Evolutionary conservation across 257 asterid genomes (phyloP).

Genomic region (Striga asiatica): DNA sequence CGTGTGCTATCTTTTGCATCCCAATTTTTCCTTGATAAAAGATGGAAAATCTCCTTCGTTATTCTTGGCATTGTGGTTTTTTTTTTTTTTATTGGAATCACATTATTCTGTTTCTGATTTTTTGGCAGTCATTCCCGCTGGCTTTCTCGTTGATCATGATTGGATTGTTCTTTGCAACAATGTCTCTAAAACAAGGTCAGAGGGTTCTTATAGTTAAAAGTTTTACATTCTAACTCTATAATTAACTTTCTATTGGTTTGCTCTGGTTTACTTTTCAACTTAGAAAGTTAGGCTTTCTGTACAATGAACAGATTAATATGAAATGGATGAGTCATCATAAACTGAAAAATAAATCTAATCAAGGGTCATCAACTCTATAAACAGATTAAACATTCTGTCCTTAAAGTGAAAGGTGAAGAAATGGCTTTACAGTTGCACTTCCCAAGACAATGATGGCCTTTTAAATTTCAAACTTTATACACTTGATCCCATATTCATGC

Average conservation of each 20-base stretch:
- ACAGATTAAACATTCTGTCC: background rate
- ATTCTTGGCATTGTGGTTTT: conserved; percentile 1
- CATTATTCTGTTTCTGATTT: background rate
- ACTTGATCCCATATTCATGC: background rate
- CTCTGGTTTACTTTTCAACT: background rate
- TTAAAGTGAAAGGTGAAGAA: background rate
- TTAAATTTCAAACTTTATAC: background rate
- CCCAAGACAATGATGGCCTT: background rate
- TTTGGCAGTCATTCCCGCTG: conserved; percentile 77
- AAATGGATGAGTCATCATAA: background rate
- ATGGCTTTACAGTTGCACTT: background rate
- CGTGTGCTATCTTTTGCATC: background rate
- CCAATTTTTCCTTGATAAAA: background rate
- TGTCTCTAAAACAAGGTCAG: conserved; percentile 86
- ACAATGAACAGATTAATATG: background rate
- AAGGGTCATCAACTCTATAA: background rate
- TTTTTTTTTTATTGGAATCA: background rate
- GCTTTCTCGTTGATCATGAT: conserved; percentile 53
- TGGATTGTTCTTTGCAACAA: conserved; percentile 60
- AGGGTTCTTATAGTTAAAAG: conserved; percentile 5
- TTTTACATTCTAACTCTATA: conserved; percentile 10
- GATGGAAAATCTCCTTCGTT: background rate
- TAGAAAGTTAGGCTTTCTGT: background rate
- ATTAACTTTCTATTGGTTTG: conserved; percentile 1
- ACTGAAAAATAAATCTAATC: background rate